Evolutionary conservation across 2,329 filamentous ascomycete genomes (phyloP).

Genomic region (Geosmithia morbida): DNA sequence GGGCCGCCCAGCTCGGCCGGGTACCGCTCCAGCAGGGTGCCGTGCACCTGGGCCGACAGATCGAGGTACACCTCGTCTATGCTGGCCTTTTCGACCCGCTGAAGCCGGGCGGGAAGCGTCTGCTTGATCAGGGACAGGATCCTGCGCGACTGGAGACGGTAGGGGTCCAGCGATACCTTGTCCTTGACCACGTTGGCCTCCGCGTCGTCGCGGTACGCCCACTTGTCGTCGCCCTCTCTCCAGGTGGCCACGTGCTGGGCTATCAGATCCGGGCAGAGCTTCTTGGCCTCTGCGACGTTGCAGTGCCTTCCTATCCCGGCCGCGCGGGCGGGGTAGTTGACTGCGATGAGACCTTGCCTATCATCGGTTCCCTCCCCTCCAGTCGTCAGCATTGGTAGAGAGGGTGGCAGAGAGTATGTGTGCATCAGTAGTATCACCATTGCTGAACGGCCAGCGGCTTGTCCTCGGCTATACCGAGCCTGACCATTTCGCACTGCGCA

Average conservation of each 20-base stretch:
- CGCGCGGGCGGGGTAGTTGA: conserved; percentile 83
- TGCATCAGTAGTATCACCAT: conserved; percentile 49
- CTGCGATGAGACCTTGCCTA: conserved; percentile 82
- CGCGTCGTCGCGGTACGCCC: conserved; percentile 80
- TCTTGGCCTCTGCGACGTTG: conserved; percentile 66
- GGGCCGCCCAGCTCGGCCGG: conserved; percentile 46
- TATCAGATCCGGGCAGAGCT: conserved; percentile 71
- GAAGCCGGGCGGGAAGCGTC: conserved; percentile 46
- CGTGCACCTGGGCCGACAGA: conserved; percentile 71
- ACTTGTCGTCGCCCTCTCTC: conserved; percentile 80
- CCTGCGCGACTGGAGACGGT: conserved; percentile 68
- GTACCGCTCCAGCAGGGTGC: conserved; percentile 59
- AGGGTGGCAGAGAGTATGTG: no score
- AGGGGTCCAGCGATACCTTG: conserved; percentile 91
- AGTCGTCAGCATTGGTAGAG: no score
- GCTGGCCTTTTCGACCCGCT: conserved; percentile 81
- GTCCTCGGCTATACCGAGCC: conserved; percentile 59
- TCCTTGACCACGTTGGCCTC: conserved; percentile 68
- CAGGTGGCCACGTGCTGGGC: conserved; percentile 91
- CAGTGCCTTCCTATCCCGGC: conserved; percentile 72
- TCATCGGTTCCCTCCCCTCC: no score
- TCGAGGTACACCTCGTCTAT: conserved; percentile 96
- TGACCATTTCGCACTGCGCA: conserved; percentile 87
- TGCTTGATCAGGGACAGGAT: conserved; percentile 72
- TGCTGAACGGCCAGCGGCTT: conserved; percentile 86